A percentile compares a stretch with the other conserved stretches of the same genome.
phyloP scores from a whole-genome alignment of 306 rosid species.

The Ceratonia siliqua region DNA sequence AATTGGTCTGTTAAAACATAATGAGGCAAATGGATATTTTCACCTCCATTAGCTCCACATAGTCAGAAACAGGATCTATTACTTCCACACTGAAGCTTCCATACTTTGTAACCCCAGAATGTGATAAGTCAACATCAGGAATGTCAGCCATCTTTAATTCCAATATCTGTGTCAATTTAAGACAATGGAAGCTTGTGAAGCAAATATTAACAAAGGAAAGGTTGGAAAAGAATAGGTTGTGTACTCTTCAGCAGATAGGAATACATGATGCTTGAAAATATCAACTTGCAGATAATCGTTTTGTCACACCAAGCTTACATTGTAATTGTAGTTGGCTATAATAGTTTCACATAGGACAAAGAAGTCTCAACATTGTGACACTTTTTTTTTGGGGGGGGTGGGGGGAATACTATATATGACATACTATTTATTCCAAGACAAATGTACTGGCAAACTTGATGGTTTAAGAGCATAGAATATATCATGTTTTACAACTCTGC shows the following conservation, averaged over 20 bases:
- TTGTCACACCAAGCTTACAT: neutral
- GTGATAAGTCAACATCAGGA: conserved; percentile 87
- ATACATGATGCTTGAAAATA: conserved; percentile 3
- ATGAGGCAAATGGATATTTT: conserved; percentile 30
- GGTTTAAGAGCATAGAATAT: neutral
- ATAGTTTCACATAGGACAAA: neutral
- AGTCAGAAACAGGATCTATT: conserved; percentile 86
- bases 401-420: neutral
- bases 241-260: neutral
- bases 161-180: conserved; percentile 63
- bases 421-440: neutral
- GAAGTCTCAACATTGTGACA: neutral
- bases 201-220: neutral
- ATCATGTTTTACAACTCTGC: neutral
- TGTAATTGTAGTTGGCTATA: conserved; percentile 8
- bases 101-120: conserved; percentile 62
- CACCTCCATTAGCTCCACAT: conserved; percentile 92
- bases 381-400: neutral
- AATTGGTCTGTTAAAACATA: conserved; percentile 29
- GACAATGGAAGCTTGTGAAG: conserved; percentile 21
- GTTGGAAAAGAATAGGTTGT: conserved; percentile 4
- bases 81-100: conserved; percentile 92
- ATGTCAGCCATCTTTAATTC: conserved; percentile 83
- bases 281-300: neutral
- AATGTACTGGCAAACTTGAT: neutral